These are phyloP conservation scores for Claviceps africana DNA, from an alignment of 2,329 filamentous ascomycete genomes.

Conservation along the genomic window DNA sequence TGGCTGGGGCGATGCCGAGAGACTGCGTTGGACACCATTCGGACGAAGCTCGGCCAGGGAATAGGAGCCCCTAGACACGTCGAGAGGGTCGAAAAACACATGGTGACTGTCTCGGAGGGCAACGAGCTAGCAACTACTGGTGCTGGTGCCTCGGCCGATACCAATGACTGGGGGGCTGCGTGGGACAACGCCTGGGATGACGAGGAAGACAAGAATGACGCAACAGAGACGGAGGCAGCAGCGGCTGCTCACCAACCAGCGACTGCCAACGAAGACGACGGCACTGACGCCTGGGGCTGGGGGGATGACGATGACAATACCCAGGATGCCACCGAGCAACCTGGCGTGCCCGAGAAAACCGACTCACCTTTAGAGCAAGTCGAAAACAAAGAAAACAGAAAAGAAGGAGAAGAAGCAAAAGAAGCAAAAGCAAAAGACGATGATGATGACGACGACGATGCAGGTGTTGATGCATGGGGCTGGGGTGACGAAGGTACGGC, in stretches of 20 bases:
- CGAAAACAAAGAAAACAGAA: background rate
- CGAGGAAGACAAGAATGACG: slow-evolving; percentile 33
- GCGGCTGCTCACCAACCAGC: slow-evolving; percentile 7
- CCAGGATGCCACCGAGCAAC: slow-evolving; percentile 10
- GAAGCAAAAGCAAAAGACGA: too few relatives aligned
- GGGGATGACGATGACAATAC: slow-evolving; percentile 41
- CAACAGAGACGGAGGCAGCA: slow-evolving; percentile 10
- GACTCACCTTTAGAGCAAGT: slow-evolving; percentile 4
- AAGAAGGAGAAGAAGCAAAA: slow-evolving; percentile 10
- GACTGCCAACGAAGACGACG: slow-evolving; percentile 24
- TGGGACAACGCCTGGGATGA: slow-evolving; percentile 77
- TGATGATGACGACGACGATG: slow-evolving; percentile 35
- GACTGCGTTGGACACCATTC: slow-evolving; percentile 59
- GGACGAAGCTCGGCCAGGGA: slow-evolving; percentile 52
- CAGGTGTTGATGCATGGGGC: slow-evolving; percentile 60
- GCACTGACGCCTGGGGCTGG: slow-evolving; percentile 71
- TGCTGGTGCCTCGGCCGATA: slow-evolving; percentile 27
- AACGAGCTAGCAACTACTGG: slow-evolving; percentile 46
- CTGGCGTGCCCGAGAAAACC: background rate
- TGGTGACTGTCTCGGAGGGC: slow-evolving; percentile 54
- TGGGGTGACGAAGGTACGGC: slow-evolving; percentile 58
- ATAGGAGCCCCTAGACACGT: slow-evolving; percentile 56
- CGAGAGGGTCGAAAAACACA: slow-evolving; percentile 73
- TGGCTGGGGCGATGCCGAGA: slow-evolving; percentile 82
- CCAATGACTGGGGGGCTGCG: slow-evolving; percentile 57